A percentile compares a stretch with the other conserved stretches of the same genome.
These are phyloP conservation scores for Clarireedia homoeocarpa DNA, from an alignment of 2,329 filamentous ascomycete species.

Conservation along the genomic window DNA sequence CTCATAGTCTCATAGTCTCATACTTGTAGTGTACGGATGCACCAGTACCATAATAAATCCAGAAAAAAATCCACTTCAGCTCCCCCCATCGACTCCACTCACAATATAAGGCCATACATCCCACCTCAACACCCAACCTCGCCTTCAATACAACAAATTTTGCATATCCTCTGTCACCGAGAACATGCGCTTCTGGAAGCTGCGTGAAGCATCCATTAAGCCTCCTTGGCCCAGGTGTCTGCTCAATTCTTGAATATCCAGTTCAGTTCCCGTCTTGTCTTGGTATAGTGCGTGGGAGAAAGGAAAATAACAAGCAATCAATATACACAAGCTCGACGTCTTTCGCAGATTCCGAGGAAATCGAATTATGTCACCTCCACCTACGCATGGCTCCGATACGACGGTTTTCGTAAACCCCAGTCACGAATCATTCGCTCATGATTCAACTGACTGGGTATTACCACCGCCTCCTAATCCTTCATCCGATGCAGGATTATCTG, in stretches of 20 bases:
- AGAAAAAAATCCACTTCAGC: constrained; percentile 2
- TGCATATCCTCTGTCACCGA: constrained; percentile 17
- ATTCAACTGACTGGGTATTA: constrained; percentile 24
- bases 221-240: constrained; percentile 18
- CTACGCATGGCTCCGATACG: neutral
- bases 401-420: constrained; percentile 17
- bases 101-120: constrained; percentile 5
- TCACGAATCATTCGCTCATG: constrained; percentile 21
- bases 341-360: neutral
- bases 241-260: constrained; percentile 11
- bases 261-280: neutral
- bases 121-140: constrained; percentile 8
- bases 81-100: constrained; percentile 7
- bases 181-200: constrained; percentile 24
- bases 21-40: neutral
- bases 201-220: constrained; percentile 12
- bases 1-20: too few species aligned
- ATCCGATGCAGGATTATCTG: constrained; percentile 23
- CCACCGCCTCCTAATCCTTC: constrained; percentile 28
- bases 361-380: neutral
- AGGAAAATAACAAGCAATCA: neutral
- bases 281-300: neutral
- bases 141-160: constrained; percentile 10
- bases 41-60: neutral
- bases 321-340: neutral